Evolutionary conservation across 805 yeast genomes (phyloP).

Genomic region (Candida nemodendra): DNA sequence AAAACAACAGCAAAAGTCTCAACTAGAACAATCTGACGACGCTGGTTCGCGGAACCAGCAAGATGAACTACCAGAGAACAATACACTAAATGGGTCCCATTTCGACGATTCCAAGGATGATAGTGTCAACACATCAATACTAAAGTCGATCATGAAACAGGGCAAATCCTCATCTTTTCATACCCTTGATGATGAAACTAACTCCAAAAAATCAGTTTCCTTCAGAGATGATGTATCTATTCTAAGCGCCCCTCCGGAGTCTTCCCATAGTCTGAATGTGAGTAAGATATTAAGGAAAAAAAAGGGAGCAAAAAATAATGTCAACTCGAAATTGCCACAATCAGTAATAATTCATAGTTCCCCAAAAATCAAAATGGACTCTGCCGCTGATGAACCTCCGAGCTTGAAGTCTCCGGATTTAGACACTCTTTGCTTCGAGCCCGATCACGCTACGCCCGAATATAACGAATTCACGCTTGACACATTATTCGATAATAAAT

Average conservation of each 20-base stretch:
- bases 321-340: slow-evolving; percentile 9
- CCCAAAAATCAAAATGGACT: slow-evolving; percentile 1
- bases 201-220: slow-evolving; percentile 18
- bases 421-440: slow-evolving; percentile 20
- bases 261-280: slow-evolving; percentile 6
- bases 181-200: slow-evolving; percentile 10
- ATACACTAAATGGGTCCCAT: too few relatives aligned
- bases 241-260: slow-evolving; percentile 9
- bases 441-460: slow-evolving; percentile 22
- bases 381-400: background rate
- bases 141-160: slow-evolving; percentile 22
- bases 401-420: slow-evolving; percentile 5
- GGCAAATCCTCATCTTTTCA: slow-evolving; percentile 4
- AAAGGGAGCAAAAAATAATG: slow-evolving; percentile 4
- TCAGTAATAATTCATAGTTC: slow-evolving; percentile 7
- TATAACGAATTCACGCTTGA: slow-evolving; percentile 10
- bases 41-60: background rate
- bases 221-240: slow-evolving; percentile 19
- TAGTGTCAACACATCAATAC: slow-evolving; percentile 8
- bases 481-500: slow-evolving; percentile 6
- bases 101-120: too few relatives aligned
- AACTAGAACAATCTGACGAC: background rate
- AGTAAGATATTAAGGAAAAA: slow-evolving; percentile 1
- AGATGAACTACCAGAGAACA: background rate
- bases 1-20: background rate